These are phyloP conservation scores for Ogataea trehaloabstinens DNA, from an alignment of 805 yeast genomes.

Conservation along the genomic window DNA sequence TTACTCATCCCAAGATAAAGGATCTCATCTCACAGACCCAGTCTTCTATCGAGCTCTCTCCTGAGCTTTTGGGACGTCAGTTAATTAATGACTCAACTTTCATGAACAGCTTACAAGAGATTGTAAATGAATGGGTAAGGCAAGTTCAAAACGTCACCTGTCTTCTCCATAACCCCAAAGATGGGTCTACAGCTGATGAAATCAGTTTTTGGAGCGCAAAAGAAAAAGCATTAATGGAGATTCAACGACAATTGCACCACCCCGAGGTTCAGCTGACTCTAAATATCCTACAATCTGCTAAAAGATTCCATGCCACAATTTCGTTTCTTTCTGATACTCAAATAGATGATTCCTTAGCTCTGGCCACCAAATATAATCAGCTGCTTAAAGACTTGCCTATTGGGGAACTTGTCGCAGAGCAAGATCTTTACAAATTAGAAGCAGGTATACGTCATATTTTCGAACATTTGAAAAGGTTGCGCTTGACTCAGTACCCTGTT, in stretches of 20 bases:
- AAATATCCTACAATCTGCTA: slow-evolving; percentile 61
- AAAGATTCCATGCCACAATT: slow-evolving; percentile 77
- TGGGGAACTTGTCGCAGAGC: slow-evolving; percentile 50
- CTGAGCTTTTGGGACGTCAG: slow-evolving; percentile 21
- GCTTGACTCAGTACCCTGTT: slow-evolving; percentile 61
- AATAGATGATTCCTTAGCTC: slow-evolving; percentile 49
- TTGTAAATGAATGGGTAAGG: slow-evolving; percentile 73
- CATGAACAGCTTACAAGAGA: slow-evolving; percentile 66
- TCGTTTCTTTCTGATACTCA: slow-evolving; percentile 72
- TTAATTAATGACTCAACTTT: slow-evolving; percentile 49
- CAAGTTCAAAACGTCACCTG: slow-evolving; percentile 57
- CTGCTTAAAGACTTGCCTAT: slow-evolving; percentile 72
- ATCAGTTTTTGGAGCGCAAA: slow-evolving; percentile 74
- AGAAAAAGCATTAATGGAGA: slow-evolving; percentile 55
- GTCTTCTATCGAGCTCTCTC: slow-evolving; percentile 6
- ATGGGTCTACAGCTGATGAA: slow-evolving; percentile 63
- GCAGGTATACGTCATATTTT: slow-evolving; percentile 48
- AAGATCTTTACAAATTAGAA: slow-evolving; percentile 43
- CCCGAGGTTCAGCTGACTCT: slow-evolving; percentile 57
- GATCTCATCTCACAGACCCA: slow-evolving; percentile 31
- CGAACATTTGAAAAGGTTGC: slow-evolving; percentile 60
- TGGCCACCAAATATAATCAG: slow-evolving; percentile 55
- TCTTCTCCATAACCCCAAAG: slow-evolving; percentile 49
- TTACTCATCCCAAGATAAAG: slow-evolving; percentile 52
- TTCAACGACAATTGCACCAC: slow-evolving; percentile 56